phyloP scores from a whole-genome alignment of 768 basidiomycete species.

The Cyathus striatus region DNA sequence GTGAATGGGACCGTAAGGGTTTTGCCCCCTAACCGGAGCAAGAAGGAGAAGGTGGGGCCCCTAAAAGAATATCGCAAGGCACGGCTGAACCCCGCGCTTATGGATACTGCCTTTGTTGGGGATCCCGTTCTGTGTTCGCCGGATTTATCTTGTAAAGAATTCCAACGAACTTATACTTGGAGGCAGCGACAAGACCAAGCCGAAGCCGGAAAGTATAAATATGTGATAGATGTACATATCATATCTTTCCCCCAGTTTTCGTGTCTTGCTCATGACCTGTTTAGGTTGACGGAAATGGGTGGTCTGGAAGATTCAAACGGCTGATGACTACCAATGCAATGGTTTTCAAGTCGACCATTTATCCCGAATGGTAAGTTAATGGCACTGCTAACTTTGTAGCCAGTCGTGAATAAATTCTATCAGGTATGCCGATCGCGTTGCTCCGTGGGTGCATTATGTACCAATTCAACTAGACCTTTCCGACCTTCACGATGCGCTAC shows the following conservation, averaged over 20 bases:
- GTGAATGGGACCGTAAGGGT: conserved; percentile 33
- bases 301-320: conserved; percentile 67
- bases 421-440: conserved; percentile 53
- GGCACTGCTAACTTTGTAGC: not conserved
- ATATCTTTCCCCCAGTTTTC: not conserved
- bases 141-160: conserved; percentile 32
- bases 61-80: conserved; percentile 27
- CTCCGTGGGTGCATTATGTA: conserved; percentile 73
- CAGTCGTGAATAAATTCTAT: conserved; percentile 1
- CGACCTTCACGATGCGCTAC: conserved; percentile 64
- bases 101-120: conserved; percentile 59
- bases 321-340: conserved; percentile 58
- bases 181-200: conserved; percentile 32
- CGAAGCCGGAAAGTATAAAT: conserved; percentile 55
- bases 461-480: conserved; percentile 61
- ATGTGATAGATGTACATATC: conserved; percentile 46
- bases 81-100: conserved; percentile 45
- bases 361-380: conserved; percentile 59
- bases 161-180: conserved; percentile 48
- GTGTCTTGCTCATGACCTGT: not conserved
- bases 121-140: conserved; percentile 34
- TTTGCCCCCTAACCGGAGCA: conserved; percentile 23
- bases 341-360: conserved; percentile 67
- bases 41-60: conserved; percentile 25
- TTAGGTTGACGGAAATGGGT: conserved; percentile 60